Percentiles rank a stretch among this genome's conserved stretches.
These are phyloP conservation scores for Ceratorhiza oryzae-sativae DNA, from an alignment of 1,284 basidiomycete genomes.

Conservation along the genomic window DNA sequence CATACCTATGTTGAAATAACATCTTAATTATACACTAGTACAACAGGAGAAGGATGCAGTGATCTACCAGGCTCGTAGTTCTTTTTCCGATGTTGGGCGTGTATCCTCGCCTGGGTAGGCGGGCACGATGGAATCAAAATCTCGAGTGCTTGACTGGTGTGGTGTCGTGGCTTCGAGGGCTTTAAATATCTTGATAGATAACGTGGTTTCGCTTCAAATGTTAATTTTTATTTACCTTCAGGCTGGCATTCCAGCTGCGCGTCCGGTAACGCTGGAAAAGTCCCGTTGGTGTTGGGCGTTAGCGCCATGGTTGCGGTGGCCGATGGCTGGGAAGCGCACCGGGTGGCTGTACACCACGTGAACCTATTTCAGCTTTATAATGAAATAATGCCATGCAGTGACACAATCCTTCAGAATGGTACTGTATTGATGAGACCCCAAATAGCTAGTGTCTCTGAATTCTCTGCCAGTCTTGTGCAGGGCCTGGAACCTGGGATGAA, in stretches of 20 bases:
- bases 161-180: neutral
- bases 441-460: no score
- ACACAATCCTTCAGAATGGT: no score
- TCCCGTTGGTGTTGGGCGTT: neutral
- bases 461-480: no score
- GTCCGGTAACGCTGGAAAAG: slow-evolving; percentile 15
- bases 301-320: slow-evolving; percentile 13
- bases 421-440: no score
- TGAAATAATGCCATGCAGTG: no score
- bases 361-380: neutral
- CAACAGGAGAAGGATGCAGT: no score
- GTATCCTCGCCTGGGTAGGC: slow-evolving; percentile 26
- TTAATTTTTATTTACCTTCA: neutral
- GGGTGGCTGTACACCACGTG: neutral
- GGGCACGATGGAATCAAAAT: neutral
- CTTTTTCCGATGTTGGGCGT: slow-evolving; percentile 25
- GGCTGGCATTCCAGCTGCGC: neutral
- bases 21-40: no score
- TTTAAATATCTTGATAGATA: no score
- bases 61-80: slow-evolving; percentile 25
- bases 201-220: neutral
- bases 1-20: no score
- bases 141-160: neutral
- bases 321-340: neutral
- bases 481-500: no score